These are phyloP conservation scores for Dalechampia spathulata DNA, from an alignment of 441 rosid species.

Conservation along the genomic window DNA sequence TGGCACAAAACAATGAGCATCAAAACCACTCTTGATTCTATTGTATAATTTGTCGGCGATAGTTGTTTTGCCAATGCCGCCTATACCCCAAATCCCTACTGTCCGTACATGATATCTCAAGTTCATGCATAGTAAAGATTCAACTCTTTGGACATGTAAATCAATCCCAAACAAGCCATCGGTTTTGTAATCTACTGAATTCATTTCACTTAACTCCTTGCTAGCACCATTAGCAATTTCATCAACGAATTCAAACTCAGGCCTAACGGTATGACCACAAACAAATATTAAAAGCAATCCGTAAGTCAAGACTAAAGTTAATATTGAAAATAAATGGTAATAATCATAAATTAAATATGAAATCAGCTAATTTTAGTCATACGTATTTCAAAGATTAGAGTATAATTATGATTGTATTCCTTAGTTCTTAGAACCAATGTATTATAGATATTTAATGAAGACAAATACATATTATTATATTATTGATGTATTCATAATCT, in stretches of 20 bases:
- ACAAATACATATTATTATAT: too few relatives aligned
- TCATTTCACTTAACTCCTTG: not conserved
- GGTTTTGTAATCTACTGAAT: fast-evolving
- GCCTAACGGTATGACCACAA: not conserved
- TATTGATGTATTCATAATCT: too few relatives aligned
- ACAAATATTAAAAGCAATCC: not conserved
- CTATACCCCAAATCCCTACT: slow-evolving; percentile 11
- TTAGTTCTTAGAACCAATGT: too few relatives aligned
- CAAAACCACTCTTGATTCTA: not conserved
- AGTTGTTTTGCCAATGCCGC: slow-evolving; percentile 18
- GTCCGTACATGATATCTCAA: not conserved
- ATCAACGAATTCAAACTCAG: not conserved
- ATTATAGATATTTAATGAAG: too few relatives aligned
- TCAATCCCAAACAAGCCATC: not conserved
- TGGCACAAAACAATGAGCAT: not conserved
- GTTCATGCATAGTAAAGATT: not conserved
- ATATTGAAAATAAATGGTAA: too few relatives aligned
- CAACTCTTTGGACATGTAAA: not conserved
- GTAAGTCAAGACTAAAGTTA: too few relatives aligned
- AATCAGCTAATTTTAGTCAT: too few relatives aligned
- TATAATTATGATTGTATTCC: too few relatives aligned
- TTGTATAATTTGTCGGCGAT: not conserved
- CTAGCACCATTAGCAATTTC: not conserved
- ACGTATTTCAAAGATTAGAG: too few relatives aligned
- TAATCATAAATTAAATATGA: too few relatives aligned